Conservation (phyloP, 2,329 filamentous ascomycete species). For the Ceratocystis ficicola region DNA sequence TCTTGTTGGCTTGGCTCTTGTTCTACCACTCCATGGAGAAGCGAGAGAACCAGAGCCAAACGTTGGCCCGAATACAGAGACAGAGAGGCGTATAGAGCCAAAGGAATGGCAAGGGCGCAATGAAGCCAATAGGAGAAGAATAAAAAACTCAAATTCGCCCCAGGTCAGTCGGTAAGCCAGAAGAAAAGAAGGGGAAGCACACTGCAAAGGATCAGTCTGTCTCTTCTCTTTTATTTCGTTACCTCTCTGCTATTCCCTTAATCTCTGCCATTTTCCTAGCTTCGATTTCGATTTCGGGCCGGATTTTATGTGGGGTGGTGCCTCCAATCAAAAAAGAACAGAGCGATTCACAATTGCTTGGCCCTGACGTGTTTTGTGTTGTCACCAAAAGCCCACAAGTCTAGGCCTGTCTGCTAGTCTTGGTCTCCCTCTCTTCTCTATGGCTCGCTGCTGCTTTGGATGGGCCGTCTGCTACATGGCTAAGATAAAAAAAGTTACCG, state of each 20-base stretch:
- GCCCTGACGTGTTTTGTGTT: neutral
- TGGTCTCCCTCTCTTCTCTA: neutral
- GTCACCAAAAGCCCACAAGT: neutral
- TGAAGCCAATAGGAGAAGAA: neutral
- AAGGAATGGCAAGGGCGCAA: neutral
- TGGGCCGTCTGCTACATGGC: neutral
- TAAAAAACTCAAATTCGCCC: neutral
- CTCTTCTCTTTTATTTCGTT: conserved; percentile 1
- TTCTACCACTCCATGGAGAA: neutral
- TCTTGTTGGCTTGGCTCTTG: neutral
- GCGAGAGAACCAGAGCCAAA: neutral
- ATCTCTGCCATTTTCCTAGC: neutral
- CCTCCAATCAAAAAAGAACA: neutral
- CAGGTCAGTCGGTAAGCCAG: neutral
- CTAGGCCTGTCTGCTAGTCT: neutral
- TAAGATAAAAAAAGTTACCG: neutral
- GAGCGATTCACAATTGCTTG: conserved; percentile 1
- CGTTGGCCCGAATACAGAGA: conserved; percentile 2
- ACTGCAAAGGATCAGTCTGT: neutral
- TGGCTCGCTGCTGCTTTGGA: neutral
- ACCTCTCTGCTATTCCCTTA: neutral
- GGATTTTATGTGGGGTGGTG: conserved; percentile 6
- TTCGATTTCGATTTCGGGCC: conserved; percentile 7
- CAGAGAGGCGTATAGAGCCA: neutral
- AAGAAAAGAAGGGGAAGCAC: neutral